These are phyloP conservation scores for Paecilomyces dactylethromorphus DNA, from an alignment of 2,329 filamentous ascomycete genomes.

Conservation along the genomic window DNA sequence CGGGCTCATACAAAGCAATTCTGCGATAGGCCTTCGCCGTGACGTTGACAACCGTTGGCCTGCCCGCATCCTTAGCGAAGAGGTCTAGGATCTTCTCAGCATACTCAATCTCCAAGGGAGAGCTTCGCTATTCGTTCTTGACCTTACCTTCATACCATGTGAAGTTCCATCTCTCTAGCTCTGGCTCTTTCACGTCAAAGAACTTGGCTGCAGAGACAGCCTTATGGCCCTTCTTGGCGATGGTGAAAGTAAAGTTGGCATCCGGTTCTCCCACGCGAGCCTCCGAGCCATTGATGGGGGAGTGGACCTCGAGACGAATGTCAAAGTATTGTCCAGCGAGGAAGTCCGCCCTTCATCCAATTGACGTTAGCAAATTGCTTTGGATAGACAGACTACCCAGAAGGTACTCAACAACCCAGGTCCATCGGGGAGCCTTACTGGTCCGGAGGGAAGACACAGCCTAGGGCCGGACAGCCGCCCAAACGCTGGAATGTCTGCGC, in stretches of 20 bases:
- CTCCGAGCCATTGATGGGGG: slow-evolving; percentile 74
- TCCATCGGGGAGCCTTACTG: slow-evolving; percentile 32
- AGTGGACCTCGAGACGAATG: slow-evolving; percentile 75
- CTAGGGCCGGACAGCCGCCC: slow-evolving; percentile 50
- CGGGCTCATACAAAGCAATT: slow-evolving; percentile 70
- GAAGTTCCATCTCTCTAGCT: slow-evolving; percentile 75
- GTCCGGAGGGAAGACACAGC: slow-evolving; percentile 53
- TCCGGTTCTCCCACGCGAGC: slow-evolving; percentile 62
- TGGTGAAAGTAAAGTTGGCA: slow-evolving; percentile 68
- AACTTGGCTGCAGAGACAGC: slow-evolving; percentile 55
- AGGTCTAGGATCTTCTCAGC: slow-evolving; percentile 44
- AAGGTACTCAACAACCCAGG: neutral
- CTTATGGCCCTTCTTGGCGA: slow-evolving; percentile 56
- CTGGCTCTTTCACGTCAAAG: slow-evolving; percentile 64
- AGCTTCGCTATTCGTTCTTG: too few species aligned
- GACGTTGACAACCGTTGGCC: slow-evolving; percentile 69
- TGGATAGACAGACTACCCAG: neutral
- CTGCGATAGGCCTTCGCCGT: slow-evolving; percentile 71
- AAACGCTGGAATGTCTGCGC: slow-evolving; percentile 52
- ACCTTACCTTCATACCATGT: slow-evolving; percentile 66
- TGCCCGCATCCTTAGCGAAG: slow-evolving; percentile 65
- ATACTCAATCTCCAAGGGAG: too few species aligned
- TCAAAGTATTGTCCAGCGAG: slow-evolving; percentile 79
- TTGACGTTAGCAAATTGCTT: too few species aligned
- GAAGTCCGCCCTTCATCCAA: slow-evolving; percentile 58